Evolutionary conservation across 2,329 filamentous ascomycete species (phyloP).

Genomic region (Shiraia sp.): DNA sequence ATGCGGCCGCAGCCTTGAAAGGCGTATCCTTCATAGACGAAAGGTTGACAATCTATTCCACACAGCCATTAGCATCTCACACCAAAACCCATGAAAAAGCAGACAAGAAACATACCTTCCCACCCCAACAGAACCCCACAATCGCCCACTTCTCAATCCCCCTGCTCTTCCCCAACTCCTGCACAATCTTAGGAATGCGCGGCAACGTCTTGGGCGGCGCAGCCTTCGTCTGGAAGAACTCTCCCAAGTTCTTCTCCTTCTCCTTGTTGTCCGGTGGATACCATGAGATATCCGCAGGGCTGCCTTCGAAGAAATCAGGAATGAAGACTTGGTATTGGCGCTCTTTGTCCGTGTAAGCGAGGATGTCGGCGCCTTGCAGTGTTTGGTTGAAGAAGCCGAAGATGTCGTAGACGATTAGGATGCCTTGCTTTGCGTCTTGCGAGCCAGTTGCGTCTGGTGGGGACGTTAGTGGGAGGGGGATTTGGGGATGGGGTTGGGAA

Average conservation of each 20-base stretch:
- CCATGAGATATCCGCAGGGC: conserved; percentile 66
- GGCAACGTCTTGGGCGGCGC: conserved; percentile 61
- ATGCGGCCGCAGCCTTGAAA: conserved; percentile 62
- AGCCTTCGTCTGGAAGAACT: conserved; percentile 62
- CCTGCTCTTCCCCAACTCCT: conserved; percentile 55
- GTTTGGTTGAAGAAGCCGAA: conserved; percentile 68
- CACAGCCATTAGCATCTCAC: not conserved
- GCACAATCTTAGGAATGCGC: conserved; percentile 59
- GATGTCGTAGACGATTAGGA: conserved; percentile 65
- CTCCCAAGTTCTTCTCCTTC: conserved; percentile 61
- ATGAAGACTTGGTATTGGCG: conserved; percentile 83
- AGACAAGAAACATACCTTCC: conserved; percentile 39
- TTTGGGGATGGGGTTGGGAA: not conserved
- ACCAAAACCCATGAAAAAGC: not conserved
- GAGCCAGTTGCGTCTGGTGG: conserved; percentile 60
- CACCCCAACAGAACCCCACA: conserved; percentile 65
- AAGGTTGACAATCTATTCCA: conserved; percentile 62
- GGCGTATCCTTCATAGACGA: conserved; percentile 54
- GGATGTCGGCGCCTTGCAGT: conserved; percentile 65
- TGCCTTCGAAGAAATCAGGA: conserved; percentile 86
- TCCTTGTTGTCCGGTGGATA: conserved; percentile 64
- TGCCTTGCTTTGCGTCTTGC: conserved; percentile 58
- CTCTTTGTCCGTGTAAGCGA: conserved; percentile 66
- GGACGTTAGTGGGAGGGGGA: not conserved
- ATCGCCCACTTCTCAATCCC: conserved; percentile 62